Conservation (phyloP, 202 grass and related monocot species). For the Alloteropsis angusta region DNA sequence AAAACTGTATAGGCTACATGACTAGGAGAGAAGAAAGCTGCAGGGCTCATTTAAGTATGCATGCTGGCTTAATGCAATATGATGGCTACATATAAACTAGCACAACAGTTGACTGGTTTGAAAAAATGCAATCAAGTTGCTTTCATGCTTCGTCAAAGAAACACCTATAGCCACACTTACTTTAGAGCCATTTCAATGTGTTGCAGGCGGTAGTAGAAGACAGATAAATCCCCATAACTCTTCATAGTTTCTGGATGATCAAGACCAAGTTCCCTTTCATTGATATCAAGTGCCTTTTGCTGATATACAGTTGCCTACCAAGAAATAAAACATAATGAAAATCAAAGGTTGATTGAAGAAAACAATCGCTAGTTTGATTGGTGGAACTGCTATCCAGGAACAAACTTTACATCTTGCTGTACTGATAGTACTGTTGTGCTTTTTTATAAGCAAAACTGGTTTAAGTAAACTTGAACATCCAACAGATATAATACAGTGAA, state of each 20-base stretch:
- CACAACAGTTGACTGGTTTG: background rate
- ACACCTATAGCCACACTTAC: slow-evolving; percentile 52
- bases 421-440: background rate
- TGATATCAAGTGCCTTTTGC: slow-evolving; percentile 95
- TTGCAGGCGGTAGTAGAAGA: slow-evolving; percentile 99
- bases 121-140: background rate
- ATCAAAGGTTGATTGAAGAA: slow-evolving; percentile 9
- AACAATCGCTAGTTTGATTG: slow-evolving; percentile 14
- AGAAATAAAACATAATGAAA: slow-evolving; percentile 22
- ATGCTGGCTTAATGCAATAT: slow-evolving; percentile 8
- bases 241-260: slow-evolving; percentile 99
- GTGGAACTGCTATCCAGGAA: background rate
- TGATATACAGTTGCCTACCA: slow-evolving; percentile 96
- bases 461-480: background rate
- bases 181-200: slow-evolving; percentile 99
- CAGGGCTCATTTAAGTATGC: background rate
- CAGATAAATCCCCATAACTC: slow-evolving; percentile 98
- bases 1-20: slow-evolving; percentile 4
- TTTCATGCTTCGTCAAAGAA: slow-evolving; percentile 23
- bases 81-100: slow-evolving; percentile 4
- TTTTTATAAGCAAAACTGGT: background rate
- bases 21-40: background rate
- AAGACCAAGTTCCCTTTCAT: slow-evolving; percentile 96
- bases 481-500: background rate
- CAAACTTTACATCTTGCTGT: background rate